These are phyloP conservation scores for Tuber microsphaerosporum DNA, from an alignment of 495 filamentous ascomycete species.

Conservation along the genomic window DNA sequence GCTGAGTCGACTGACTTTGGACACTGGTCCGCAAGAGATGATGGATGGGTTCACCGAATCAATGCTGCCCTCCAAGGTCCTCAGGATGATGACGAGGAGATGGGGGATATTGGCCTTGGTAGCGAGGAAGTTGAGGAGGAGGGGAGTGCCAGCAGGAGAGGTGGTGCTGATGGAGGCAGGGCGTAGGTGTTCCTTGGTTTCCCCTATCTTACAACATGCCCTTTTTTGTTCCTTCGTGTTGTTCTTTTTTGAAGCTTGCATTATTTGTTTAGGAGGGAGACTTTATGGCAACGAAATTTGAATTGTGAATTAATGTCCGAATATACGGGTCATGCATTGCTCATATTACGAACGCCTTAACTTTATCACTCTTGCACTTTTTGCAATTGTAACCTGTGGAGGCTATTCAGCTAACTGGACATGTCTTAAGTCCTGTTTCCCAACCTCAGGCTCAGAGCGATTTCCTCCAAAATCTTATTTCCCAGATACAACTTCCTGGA, in stretches of 20 bases:
- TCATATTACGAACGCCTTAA: conserved; percentile 14
- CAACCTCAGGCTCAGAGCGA: conserved; percentile 60
- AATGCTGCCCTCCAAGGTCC: conserved; percentile 77
- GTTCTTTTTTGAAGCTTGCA: conserved; percentile 34
- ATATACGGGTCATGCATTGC: conserved; percentile 21
- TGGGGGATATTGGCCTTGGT: conserved; percentile 77
- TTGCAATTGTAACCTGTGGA: conserved; percentile 9
- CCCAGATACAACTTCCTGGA: conserved; percentile 45
- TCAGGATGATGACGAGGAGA: conserved; percentile 74
- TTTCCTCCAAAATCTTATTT: conserved; percentile 76
- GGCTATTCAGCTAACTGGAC: conserved; percentile 17
- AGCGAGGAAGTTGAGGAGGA: conserved; percentile 86
- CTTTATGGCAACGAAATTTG: conserved; percentile 28
- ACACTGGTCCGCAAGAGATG: conserved; percentile 50
- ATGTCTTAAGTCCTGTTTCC: conserved; percentile 49
- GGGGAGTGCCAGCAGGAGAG: conserved; percentile 76
- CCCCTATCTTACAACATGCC: conserved; percentile 36
- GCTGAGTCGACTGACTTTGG: conserved; percentile 67
- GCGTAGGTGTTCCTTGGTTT: conserved; percentile 75
- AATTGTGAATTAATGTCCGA: conserved; percentile 37
- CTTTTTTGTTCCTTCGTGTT: conserved; percentile 37
- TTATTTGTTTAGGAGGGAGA: conserved; percentile 39
- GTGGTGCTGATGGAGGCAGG: conserved; percentile 92
- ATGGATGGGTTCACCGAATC: conserved; percentile 61
- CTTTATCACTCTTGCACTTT: conserved; percentile 12